These are phyloP conservation scores for Hura crepitans DNA, from an alignment of 441 rosid genomes.

Conservation along the genomic window DNA sequence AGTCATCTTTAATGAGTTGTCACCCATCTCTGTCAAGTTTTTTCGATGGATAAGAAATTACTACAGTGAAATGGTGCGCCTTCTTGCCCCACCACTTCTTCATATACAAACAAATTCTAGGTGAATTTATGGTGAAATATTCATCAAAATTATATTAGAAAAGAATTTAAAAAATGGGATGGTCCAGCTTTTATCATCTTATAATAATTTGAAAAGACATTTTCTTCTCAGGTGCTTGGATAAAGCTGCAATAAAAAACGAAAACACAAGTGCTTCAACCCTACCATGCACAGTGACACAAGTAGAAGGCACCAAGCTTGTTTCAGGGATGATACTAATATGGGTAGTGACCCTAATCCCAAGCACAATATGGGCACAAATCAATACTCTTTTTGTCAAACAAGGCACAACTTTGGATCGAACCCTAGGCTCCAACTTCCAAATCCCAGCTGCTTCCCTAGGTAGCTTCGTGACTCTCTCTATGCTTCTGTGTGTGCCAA, in stretches of 20 bases:
- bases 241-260: slow-evolving; percentile 68
- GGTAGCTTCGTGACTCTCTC: slow-evolving; percentile 76
- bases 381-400: slow-evolving; percentile 81
- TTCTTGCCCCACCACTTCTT: slow-evolving; percentile 14
- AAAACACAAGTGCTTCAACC: slow-evolving; percentile 19
- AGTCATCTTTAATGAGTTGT: slow-evolving; percentile 23
- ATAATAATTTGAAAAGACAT: background rate
- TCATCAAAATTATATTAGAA: slow-evolving; percentile 6
- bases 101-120: slow-evolving; percentile 10
- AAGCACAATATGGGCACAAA: slow-evolving; percentile 81
- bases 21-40: slow-evolving; percentile 24
- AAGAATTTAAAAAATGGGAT: background rate
- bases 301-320: slow-evolving; percentile 73
- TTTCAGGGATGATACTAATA: slow-evolving; percentile 56
- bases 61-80: slow-evolving; percentile 27
- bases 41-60: slow-evolving; percentile 6
- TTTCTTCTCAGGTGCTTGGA: slow-evolving; percentile 61
- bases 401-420: slow-evolving; percentile 86
- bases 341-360: slow-evolving; percentile 81
- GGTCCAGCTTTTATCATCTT: too few relatives aligned
- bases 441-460: slow-evolving; percentile 75
- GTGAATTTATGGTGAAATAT: slow-evolving; percentile 21
- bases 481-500: slow-evolving; percentile 72
- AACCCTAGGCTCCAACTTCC: slow-evolving; percentile 46
- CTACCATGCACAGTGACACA: slow-evolving; percentile 69